Evolutionary conservation across 2,329 filamentous ascomycete genomes (phyloP).

Genomic region (Ascochyta lentis): DNA sequence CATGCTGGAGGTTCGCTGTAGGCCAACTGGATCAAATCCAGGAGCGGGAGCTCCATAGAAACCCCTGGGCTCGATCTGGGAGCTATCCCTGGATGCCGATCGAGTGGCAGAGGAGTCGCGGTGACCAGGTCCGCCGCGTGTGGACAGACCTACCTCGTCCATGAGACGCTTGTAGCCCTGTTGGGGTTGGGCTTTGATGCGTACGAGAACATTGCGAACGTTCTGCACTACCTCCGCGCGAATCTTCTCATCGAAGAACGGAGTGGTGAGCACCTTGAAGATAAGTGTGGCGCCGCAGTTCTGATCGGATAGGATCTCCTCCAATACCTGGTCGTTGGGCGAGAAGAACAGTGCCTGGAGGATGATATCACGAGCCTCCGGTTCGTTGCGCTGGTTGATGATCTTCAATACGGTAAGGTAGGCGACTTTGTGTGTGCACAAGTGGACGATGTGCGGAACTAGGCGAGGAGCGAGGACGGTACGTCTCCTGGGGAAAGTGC

Average conservation of each 20-base stretch:
- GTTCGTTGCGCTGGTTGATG: slow-evolving; percentile 95
- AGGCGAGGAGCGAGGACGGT: slow-evolving; percentile 91
- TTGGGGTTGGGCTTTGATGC: slow-evolving; percentile 89
- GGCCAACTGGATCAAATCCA: slow-evolving; percentile 51
- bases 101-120: slow-evolving; percentile 48
- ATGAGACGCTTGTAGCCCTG: slow-evolving; percentile 98
- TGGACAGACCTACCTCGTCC: slow-evolving; percentile 94
- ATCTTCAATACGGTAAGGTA: slow-evolving; percentile 97
- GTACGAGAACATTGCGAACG: slow-evolving; percentile 84
- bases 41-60: slow-evolving; percentile 47
- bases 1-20: slow-evolving; percentile 58
- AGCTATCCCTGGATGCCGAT: slow-evolving; percentile 47
- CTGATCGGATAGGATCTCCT: slow-evolving; percentile 90
- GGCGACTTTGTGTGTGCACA: slow-evolving; percentile 98
- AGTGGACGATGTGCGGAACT: slow-evolving; percentile 88
- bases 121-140: slow-evolving; percentile 52
- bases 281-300: slow-evolving; percentile 93
- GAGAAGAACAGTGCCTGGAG: slow-evolving; percentile 93
- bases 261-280: slow-evolving; percentile 97
- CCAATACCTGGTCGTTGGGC: slow-evolving; percentile 81
- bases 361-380: slow-evolving; percentile 88
- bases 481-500: slow-evolving; percentile 89
- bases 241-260: slow-evolving; percentile 94
- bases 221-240: slow-evolving; percentile 88
- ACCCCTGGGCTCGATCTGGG: slow-evolving; percentile 41